These are phyloP conservation scores for Coemansia sp. DNA, from an alignment of 192 early-diverging fungal genomes.

Conservation along the genomic window DNA sequence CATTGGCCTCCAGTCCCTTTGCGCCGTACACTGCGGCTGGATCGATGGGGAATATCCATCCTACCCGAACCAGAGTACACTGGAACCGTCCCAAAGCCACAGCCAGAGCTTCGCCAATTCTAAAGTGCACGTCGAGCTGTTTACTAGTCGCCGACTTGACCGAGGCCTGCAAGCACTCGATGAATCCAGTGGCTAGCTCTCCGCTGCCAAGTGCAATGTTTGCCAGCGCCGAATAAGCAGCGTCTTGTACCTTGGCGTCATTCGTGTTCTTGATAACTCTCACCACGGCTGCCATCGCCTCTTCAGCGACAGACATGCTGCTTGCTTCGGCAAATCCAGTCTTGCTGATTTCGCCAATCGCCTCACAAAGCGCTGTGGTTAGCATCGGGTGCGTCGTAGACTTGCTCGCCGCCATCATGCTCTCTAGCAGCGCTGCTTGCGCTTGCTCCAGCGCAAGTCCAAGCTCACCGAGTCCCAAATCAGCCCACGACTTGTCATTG, in stretches of 20 bases:
- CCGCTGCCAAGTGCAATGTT: constrained; percentile 62
- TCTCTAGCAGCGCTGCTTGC: background rate
- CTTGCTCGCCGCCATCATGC: constrained; percentile 10
- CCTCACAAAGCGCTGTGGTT: constrained; percentile 63
- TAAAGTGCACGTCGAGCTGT: constrained; percentile 84
- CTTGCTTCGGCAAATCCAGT: background rate
- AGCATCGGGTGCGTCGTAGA: constrained; percentile 54
- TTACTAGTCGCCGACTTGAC: constrained; percentile 65
- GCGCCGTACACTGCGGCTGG: constrained; percentile 23
- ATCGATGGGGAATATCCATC: constrained; percentile 36
- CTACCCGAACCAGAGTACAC: constrained; percentile 28
- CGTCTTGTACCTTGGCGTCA: constrained; percentile 81
- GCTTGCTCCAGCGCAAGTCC: background rate
- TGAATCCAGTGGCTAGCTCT: constrained; percentile 24
- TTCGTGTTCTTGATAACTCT: constrained; percentile 62
- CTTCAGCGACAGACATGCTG: background rate
- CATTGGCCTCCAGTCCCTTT: constrained; percentile 17
- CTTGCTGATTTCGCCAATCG: constrained; percentile 74
- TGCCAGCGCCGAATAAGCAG: constrained; percentile 67
- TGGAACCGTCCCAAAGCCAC: constrained; percentile 32
- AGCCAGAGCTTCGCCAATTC: constrained; percentile 81
- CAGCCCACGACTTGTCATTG: constrained; percentile 19
- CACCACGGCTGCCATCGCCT: constrained; percentile 27
- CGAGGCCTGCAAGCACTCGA: constrained; percentile 60
- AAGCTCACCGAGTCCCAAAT: constrained; percentile 16